These are phyloP conservation scores for Flaveria trinervia DNA, from an alignment of 129 eudicot species.

Conservation along the genomic window DNA sequence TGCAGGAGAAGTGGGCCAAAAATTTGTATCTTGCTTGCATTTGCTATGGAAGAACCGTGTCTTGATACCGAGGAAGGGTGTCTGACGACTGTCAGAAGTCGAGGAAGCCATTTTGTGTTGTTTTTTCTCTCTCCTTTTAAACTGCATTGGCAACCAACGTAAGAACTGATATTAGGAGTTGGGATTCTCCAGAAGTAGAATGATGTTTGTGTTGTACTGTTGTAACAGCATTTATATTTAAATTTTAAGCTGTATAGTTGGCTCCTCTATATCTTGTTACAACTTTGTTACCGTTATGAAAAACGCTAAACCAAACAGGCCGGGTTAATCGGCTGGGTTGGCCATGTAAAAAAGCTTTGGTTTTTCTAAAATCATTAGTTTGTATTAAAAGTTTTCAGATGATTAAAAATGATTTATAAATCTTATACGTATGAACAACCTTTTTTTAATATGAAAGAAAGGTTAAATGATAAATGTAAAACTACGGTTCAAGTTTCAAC, in stretches of 20 bases:
- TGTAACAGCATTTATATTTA: conserved; percentile 19
- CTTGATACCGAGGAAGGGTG: conserved; percentile 26
- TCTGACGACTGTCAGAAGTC: not conserved
- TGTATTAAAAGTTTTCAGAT: no score
- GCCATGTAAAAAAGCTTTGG: no score
- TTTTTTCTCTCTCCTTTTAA: not conserved
- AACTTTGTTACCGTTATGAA: no score
- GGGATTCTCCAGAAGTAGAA: not conserved
- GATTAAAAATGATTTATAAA: no score
- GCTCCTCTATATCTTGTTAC: conserved; percentile 2
- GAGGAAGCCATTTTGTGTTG: conserved; percentile 27
- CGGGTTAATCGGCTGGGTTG: no score
- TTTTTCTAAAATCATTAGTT: no score
- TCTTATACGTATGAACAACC: no score
- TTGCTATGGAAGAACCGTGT: conserved; percentile 44
- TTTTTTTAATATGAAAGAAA: no score
- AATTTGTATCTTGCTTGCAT: conserved; percentile 44
- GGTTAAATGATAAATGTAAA: no score
- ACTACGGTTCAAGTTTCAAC: no score
- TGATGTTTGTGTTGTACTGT: conserved; percentile 22
- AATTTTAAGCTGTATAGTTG: conserved; percentile 26
- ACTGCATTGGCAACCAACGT: not conserved
- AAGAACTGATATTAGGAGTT: conserved; percentile 18
- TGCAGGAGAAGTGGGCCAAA: conserved; percentile 47
- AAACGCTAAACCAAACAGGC: no score